These are phyloP conservation scores for Pyrrhoderma noxium DNA, from an alignment of 1,284 basidiomycete species.

Conservation along the genomic window DNA sequence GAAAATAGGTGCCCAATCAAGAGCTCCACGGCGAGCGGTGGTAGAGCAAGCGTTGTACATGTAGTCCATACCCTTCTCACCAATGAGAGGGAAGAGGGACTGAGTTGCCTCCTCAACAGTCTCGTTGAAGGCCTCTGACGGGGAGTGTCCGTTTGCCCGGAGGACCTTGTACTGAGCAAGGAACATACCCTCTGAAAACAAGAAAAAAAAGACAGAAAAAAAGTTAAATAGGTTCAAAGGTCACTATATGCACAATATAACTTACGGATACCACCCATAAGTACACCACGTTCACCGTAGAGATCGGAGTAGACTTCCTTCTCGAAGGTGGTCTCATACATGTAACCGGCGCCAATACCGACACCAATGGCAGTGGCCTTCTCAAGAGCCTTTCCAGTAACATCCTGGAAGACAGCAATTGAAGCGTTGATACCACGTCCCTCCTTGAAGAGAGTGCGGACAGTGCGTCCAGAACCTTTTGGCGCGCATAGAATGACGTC, in stretches of 20 bases:
- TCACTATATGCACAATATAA: no score
- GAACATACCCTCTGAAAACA: conserved; percentile 85
- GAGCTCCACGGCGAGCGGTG: conserved; percentile 95
- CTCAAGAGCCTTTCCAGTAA: conserved; percentile 96
- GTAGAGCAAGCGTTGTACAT: conserved; percentile 99
- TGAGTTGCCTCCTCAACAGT: conserved; percentile 99
- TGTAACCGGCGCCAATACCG: conserved; percentile 91
- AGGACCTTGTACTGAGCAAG: conserved; percentile 98
- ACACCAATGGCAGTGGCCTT: conserved; percentile 95
- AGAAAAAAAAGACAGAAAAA: conserved; percentile 15
- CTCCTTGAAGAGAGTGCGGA: conserved; percentile 99
- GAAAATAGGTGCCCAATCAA: conserved; percentile 99
- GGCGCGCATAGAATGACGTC: conserved; percentile 99
- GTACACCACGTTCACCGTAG: conserved; percentile 99
- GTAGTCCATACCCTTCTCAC: conserved; percentile 98
- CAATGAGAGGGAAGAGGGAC: conserved; percentile 96
- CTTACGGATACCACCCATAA: conserved; percentile 97
- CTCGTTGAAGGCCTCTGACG: conserved; percentile 99
- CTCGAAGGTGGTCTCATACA: conserved; percentile 98
- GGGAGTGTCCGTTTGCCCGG: conserved; percentile 95
- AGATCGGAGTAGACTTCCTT: conserved; percentile 99
- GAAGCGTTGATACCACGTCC: conserved; percentile 95
- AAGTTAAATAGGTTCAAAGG: no score
- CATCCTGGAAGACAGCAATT: conserved; percentile 87
- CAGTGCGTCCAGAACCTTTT: conserved; percentile 98